Evolutionary conservation across 495 filamentous ascomycete genomes (phyloP).

Genomic region (Hypoxylon trugodes): DNA sequence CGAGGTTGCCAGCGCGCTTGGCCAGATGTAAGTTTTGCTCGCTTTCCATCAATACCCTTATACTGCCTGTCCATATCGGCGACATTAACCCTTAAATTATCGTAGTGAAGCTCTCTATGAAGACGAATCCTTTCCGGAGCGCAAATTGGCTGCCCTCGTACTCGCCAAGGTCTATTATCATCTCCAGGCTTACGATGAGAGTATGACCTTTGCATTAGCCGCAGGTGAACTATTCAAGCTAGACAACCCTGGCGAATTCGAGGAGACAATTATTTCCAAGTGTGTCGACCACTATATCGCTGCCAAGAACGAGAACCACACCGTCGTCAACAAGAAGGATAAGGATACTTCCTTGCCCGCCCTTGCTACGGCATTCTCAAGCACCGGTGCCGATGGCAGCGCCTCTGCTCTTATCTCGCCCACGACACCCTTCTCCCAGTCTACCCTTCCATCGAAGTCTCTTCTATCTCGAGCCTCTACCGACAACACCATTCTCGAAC

Average conservation of each 20-base stretch:
- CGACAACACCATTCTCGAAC: slow-evolving; percentile 69
- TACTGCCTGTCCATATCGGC: neutral
- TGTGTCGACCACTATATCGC: slow-evolving; percentile 98
- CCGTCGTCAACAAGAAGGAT: slow-evolving; percentile 54
- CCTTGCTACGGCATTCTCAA: slow-evolving; percentile 77
- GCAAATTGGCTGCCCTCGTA: slow-evolving; percentile 92
- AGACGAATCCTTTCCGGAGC: slow-evolving; percentile 92
- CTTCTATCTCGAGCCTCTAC: slow-evolving; percentile 73
- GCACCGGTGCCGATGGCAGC: slow-evolving; percentile 66
- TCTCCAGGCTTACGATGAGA: slow-evolving; percentile 97
- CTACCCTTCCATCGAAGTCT: slow-evolving; percentile 87
- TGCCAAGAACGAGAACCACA: slow-evolving; percentile 75
- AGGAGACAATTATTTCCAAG: slow-evolving; percentile 98
- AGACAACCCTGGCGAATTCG: slow-evolving; percentile 91
- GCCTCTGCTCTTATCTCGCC: slow-evolving; percentile 80
- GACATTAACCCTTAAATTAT: slow-evolving; percentile 29
- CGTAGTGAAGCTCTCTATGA: slow-evolving; percentile 96
- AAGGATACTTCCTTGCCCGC: slow-evolving; percentile 66
- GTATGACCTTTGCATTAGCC: slow-evolving; percentile 96
- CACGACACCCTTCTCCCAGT: slow-evolving; percentile 93
- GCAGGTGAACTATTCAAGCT: slow-evolving; percentile 96
- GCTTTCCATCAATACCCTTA: slow-evolving; percentile 29
- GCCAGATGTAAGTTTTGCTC: slow-evolving; percentile 79
- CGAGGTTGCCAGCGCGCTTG: slow-evolving; percentile 89
- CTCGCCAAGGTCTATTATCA: slow-evolving; percentile 99